Evolutionary conservation across 768 basidiomycete species (phyloP).

Genomic region (Rhizopogon vulgaris): DNA sequence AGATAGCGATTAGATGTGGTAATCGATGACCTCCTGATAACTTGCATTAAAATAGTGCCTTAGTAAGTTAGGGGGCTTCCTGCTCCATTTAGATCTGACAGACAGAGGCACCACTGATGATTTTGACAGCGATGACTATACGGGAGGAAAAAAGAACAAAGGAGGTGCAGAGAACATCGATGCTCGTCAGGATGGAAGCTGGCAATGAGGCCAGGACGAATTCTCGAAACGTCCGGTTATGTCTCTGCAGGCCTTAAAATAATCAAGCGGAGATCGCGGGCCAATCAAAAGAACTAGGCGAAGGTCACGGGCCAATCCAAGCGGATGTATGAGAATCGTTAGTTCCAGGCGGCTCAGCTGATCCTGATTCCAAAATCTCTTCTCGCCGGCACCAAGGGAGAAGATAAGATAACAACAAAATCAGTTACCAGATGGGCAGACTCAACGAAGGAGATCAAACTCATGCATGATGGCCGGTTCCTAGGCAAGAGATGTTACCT

Average conservation of each 20-base stretch:
- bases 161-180: neutral
- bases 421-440: neutral
- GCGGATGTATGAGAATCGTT: too few relatives aligned
- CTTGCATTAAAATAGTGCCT: neutral
- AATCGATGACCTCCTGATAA: neutral
- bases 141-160: neutral
- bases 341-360: neutral
- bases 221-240: neutral
- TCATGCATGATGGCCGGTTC: slow-evolving; percentile 6
- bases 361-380: neutral
- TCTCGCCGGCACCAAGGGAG: neutral
- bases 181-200: neutral
- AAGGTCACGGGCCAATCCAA: neutral
- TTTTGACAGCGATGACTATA: neutral
- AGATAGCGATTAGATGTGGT: neutral
- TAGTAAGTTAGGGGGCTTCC: neutral
- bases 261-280: neutral
- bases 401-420: neutral
- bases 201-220: neutral
- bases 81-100: neutral
- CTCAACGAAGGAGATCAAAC: neutral
- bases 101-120: neutral
- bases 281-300: neutral
- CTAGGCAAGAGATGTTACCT: neutral
- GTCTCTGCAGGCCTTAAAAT: neutral